A percentile compares a stretch with the other conserved stretches of the same genome.
phyloP scores from a whole-genome alignment of 2,329 filamentous ascomycete genomes.

The Alternaria metachromatica region DNA sequence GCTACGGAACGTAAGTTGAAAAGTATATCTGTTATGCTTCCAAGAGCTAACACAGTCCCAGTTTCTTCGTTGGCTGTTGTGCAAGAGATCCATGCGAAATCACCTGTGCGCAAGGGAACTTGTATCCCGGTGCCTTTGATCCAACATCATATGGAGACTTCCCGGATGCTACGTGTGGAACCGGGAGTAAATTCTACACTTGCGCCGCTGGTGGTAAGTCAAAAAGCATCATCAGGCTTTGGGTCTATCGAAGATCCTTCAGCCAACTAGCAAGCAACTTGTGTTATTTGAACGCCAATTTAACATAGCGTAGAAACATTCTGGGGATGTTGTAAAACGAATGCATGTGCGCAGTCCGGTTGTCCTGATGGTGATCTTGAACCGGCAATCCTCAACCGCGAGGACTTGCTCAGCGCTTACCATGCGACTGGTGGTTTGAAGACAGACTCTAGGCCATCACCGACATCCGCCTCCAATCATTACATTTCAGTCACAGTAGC shows the following conservation, averaged over 20 bases:
- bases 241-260: neutral
- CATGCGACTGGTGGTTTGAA: conserved; percentile 17
- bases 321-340: conserved; percentile 48
- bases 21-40: no score
- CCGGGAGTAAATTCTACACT: conserved; percentile 43
- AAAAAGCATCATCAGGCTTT: neutral
- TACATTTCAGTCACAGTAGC: neutral
- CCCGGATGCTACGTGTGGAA: conserved; percentile 38
- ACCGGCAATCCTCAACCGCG: conserved; percentile 23
- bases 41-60: neutral
- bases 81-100: conserved; percentile 42
- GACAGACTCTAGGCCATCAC: conserved; percentile 2
- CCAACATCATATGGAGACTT: conserved; percentile 37
- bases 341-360: conserved; percentile 40
- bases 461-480: neutral
- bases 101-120: conserved; percentile 40
- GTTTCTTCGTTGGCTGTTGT: conserved; percentile 50
- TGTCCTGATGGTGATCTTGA: conserved; percentile 39
- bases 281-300: neutral
- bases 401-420: conserved; percentile 20
- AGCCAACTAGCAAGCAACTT: neutral
- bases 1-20: conserved; percentile 20
- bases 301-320: conserved; percentile 28
- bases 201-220: conserved; percentile 29
- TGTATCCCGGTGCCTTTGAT: conserved; percentile 45